A percentile compares a stretch with the other conserved stretches of the same genome.
phyloP scores from a whole-genome alignment of 306 rosid genomes.

The Cucurbita ficifolia region DNA sequence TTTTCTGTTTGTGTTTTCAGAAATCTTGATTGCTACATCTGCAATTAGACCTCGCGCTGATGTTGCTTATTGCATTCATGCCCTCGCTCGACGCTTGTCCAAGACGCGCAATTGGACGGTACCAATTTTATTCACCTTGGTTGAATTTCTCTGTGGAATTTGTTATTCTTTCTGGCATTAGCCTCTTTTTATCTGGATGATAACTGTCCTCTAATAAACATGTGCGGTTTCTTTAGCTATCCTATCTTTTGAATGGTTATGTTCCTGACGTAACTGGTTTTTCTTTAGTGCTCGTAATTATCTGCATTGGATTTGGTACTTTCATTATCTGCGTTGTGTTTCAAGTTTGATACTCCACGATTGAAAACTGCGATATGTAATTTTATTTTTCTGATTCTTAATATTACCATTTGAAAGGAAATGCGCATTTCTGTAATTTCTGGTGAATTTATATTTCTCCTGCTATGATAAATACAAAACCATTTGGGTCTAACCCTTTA shows the following conservation, averaged over 20 bases:
- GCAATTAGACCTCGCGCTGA: constrained; percentile 88
- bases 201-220: no score
- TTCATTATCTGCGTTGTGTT: not conserved
- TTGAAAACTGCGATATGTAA: not conserved
- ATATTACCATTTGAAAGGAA: not conserved
- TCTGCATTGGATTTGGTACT: not conserved
- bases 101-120: constrained; percentile 99
- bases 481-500: not conserved
- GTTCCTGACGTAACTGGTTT: not conserved
- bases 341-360: not conserved
- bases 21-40: constrained; percentile 62
- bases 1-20: constrained; percentile 16
- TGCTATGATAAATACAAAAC: not conserved
- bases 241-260: not conserved
- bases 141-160: no score
- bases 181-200: no score
- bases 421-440: not conserved
- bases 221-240: no score
- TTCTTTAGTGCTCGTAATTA: not conserved
- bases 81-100: constrained; percentile 68
- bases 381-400: not conserved
- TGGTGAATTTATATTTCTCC: not conserved
- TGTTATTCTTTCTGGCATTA: no score
- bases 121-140: not conserved
- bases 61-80: constrained; percentile 96